Percentiles rank a stretch among this genome's conserved stretches.
These are phyloP conservation scores for Hanseniaspora gamundiae DNA, from an alignment of 1,139 yeast genomes.

Conservation along the genomic window DNA sequence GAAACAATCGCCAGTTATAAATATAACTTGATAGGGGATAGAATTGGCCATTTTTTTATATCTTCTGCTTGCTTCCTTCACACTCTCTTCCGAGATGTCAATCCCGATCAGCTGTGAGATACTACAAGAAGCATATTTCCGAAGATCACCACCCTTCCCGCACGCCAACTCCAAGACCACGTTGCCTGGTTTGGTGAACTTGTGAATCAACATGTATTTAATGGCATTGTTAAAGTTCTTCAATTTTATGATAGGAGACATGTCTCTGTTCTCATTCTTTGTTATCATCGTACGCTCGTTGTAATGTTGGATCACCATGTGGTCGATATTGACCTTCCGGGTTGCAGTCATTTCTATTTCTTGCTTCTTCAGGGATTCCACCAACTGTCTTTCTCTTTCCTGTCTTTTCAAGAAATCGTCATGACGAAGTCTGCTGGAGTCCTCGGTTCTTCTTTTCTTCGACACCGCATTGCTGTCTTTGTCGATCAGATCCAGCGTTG, in stretches of 20 bases:
- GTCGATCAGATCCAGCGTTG: slow-evolving; percentile 7
- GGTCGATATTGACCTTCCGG: slow-evolving; percentile 28
- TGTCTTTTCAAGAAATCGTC: slow-evolving; percentile 15
- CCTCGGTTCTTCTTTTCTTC: slow-evolving; percentile 19
- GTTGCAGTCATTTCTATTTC: slow-evolving; percentile 24
- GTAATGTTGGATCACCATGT: slow-evolving; percentile 69
- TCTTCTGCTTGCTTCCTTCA: slow-evolving; percentile 72
- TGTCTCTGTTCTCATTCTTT: slow-evolving; percentile 49
- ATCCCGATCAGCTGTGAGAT: slow-evolving; percentile 76
- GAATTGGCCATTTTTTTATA: slow-evolving; percentile 36
- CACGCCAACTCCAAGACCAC: slow-evolving; percentile 80
- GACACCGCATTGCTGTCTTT: slow-evolving; percentile 4
- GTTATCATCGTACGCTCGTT: slow-evolving; percentile 72
- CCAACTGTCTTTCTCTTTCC: slow-evolving; percentile 21
- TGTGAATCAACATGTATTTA: slow-evolving; percentile 73
- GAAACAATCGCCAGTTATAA: slow-evolving; percentile 89
- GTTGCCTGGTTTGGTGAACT: slow-evolving; percentile 41
- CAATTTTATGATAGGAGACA: slow-evolving; percentile 75
- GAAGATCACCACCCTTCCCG: slow-evolving; percentile 96
- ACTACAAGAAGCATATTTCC: slow-evolving; percentile 71
- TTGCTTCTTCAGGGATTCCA: slow-evolving; percentile 24
- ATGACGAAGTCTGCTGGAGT: background rate
- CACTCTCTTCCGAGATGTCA: slow-evolving; percentile 83
- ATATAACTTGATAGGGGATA: slow-evolving; percentile 56
- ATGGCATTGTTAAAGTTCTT: slow-evolving; percentile 87